Conservation (phyloP, 2,329 filamentous ascomycete genomes). For the Fusarium pilosicola region DNA sequence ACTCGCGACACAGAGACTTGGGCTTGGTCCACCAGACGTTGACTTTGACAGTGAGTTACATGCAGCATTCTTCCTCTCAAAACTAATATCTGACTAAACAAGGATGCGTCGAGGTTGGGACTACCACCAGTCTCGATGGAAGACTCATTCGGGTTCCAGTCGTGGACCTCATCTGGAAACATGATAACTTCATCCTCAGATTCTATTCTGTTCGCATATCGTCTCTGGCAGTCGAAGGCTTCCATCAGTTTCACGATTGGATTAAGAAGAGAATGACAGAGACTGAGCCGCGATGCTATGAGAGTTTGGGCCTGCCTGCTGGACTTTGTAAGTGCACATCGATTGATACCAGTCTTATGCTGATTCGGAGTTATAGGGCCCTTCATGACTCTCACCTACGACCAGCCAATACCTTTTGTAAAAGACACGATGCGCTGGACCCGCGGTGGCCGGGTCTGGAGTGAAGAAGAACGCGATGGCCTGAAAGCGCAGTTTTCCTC, state of each 20-base stretch:
- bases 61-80: accelerated
- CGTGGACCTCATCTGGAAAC: not conserved
- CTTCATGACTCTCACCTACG: not conserved
- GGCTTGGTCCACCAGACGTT: not conserved
- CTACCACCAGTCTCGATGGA: not conserved
- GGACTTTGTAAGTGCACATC: not conserved
- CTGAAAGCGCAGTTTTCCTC: not conserved
- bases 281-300: not conserved
- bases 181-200: not conserved
- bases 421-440: not conserved
- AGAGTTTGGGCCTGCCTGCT: not conserved
- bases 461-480: not conserved
- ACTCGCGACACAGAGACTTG: not conserved
- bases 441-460: not conserved
- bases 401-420: not conserved
- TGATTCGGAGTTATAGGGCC: not conserved
- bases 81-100: accelerated
- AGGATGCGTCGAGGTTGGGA: not conserved
- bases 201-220: not conserved
- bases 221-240: not conserved
- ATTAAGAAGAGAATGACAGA: not conserved
- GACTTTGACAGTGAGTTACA: not conserved
- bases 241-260: not conserved
- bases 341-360: accelerated
- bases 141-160: not conserved